A percentile compares a stretch with the other conserved stretches of the same genome.
Conservation (phyloP, 2,329 filamentous ascomycete genomes). For the Fusarium udum region DNA sequence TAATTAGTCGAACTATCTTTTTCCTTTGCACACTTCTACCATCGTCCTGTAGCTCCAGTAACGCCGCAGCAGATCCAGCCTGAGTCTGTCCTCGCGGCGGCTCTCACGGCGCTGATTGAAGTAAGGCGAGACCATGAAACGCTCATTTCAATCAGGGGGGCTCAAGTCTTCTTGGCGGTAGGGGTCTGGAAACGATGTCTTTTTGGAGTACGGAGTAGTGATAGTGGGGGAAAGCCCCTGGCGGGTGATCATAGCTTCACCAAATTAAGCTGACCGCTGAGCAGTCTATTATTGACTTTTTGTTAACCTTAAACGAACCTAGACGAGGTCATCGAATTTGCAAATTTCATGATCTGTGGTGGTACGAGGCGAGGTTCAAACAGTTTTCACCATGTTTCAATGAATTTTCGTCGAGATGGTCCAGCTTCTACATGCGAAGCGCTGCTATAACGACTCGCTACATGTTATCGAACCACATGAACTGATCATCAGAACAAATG, state of each 20-base stretch:
- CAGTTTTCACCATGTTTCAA: background rate
- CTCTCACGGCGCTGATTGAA: background rate
- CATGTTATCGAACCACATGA: background rate
- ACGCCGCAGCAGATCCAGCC: no score
- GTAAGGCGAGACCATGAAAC: slow-evolving; percentile 13
- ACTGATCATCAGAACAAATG: background rate
- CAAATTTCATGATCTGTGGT: background rate
- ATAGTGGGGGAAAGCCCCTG: slow-evolving; percentile 5
- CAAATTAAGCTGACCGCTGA: background rate
- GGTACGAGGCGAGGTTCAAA: background rate
- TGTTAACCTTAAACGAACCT: slow-evolving; percentile 1
- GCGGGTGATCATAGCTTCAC: slow-evolving; percentile 13
- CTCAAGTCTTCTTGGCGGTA: slow-evolving; percentile 13
- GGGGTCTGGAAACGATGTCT: slow-evolving; percentile 1
- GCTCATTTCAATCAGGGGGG: slow-evolving; percentile 4
- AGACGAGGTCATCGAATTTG: background rate
- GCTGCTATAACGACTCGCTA: background rate
- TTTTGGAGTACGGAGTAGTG: background rate
- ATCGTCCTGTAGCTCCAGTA: background rate
- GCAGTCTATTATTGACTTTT: background rate
- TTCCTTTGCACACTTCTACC: no score
- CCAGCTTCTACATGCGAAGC: background rate
- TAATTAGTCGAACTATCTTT: background rate
- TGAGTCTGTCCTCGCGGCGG: background rate
- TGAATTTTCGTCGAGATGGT: background rate